phyloP scores from a whole-genome alignment of 169 alveolate genomes.

The Eimeria maxima region DNA sequence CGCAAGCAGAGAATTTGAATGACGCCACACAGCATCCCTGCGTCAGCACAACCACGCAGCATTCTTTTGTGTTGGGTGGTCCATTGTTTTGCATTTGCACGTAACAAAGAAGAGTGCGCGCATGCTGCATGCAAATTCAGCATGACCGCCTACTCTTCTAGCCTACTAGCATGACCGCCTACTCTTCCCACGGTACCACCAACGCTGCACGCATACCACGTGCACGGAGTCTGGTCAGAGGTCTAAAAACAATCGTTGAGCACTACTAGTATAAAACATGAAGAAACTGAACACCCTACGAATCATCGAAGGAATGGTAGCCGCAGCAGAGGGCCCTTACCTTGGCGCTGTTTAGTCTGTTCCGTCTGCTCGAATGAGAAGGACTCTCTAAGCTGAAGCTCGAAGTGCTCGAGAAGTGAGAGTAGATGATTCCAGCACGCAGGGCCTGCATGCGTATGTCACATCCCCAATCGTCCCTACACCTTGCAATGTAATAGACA shows the following conservation, averaged over 20 bases:
- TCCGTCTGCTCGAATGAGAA: conserved; percentile 79
- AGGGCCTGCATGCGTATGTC: conserved; percentile 50
- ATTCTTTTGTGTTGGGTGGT: neutral
- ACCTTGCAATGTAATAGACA: neutral
- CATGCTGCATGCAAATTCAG: neutral
- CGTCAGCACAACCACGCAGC: neutral
- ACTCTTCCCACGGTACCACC: neutral
- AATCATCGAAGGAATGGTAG: neutral
- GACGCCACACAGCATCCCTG: conserved; percentile 83
- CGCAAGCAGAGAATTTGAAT: conserved; percentile 83
- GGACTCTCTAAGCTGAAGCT: conserved; percentile 71
- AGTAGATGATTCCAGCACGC: conserved; percentile 75
- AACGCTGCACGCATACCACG: neutral
- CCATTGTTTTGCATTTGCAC: neutral
- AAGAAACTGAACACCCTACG: neutral
- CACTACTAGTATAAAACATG: too few species aligned
- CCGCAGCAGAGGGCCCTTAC: neutral
- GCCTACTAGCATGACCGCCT: too few species aligned
- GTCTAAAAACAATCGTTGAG: too few species aligned
- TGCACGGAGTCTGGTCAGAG: neutral
- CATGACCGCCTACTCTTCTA: neutral
- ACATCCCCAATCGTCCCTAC: neutral
- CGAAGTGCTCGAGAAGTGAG: conserved; percentile 77
- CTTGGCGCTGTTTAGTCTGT: conserved; percentile 80
- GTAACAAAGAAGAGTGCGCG: neutral